Evolutionary conservation across 2,329 filamentous ascomycete genomes (phyloP), one percentile per base, ranked within the genome.

Genomic region (Neofusicoccum umdonicola): DNA sequence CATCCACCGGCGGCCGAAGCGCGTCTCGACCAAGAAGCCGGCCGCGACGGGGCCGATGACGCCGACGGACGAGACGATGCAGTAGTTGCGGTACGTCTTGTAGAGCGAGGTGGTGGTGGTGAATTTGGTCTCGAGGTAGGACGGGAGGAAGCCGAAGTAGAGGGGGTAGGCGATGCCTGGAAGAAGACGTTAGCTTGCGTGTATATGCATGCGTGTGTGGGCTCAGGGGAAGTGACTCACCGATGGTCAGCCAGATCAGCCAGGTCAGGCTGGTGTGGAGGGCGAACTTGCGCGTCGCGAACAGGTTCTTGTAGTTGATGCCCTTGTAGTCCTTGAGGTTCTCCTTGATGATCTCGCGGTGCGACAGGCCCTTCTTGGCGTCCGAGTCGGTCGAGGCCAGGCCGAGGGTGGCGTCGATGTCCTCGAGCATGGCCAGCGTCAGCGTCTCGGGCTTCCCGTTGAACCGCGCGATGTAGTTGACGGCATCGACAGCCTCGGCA

Each of bases 101-200:
- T 31, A 27, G 19, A 63, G 50, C 4, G 61, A 42, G 13, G 61
- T 19, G 7, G 19, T 5, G 22, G 61, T 15, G 2, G 71, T 71
- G 56, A 73, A 76, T 61, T 78, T 76, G 7, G 73, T 79, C 17
- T 76, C 75, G 6, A 82, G 74, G 63, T 82, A 83, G 0, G 78
- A 80, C 1, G 80, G 79, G 56, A 82, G 77, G 62, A 82, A 82
- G 50, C 77, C 78, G 68, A 81, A 81, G 69, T 80, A 82, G 0
- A 83, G 73, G 4, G 80, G 80, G 67, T 82, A 82, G 1, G 78
- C 80, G 22, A 82, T 76, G n/a, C 79, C 58, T 62, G 15, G 22
- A 9, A 1, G 12, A 6, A 31, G 8, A 6, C 19, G 51, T 54
- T n/a, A 27, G 35, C 15, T 8, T 56, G 12, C 5, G 3, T 31